These are phyloP conservation scores for Tardiomyces blankii DNA, from an alignment of 1,139 yeast species.

Conservation along the genomic window DNA sequence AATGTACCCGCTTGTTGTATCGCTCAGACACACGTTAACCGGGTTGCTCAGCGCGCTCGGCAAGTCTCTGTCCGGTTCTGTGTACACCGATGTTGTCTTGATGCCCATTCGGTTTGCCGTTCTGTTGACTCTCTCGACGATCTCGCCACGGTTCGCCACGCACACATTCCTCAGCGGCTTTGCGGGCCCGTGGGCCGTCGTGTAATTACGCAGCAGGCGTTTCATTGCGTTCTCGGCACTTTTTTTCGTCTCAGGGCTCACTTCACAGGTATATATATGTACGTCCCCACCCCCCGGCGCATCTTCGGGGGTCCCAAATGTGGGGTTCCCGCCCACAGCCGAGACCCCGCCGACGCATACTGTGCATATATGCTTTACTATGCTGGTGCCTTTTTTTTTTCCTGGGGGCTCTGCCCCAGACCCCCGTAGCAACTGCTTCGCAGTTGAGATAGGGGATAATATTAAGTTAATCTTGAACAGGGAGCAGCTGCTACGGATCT, in stretches of 20 bases:
- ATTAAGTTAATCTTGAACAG: too few species aligned
- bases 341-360: neutral
- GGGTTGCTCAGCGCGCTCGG: constrained; percentile 31
- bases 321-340: neutral
- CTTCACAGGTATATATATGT: too few species aligned
- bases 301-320: neutral
- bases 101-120: constrained; percentile 31
- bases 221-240: too few species aligned
- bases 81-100: constrained; percentile 31
- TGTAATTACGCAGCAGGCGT: too few species aligned
- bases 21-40: constrained; percentile 29
- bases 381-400: too few species aligned
- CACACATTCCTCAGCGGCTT: constrained; percentile 26
- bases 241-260: too few species aligned
- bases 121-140: constrained; percentile 33
- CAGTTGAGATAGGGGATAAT: too few species aligned
- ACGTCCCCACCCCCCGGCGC: neutral
- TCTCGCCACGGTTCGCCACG: constrained; percentile 39
- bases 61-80: constrained; percentile 34
- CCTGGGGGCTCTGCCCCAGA: too few species aligned
- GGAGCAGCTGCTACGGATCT: too few species aligned
- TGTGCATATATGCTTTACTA: neutral
- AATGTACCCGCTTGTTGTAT: constrained; percentile 34
- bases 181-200: constrained; percentile 4
- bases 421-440: too few species aligned